Evolutionary conservation across 352 stramenopile species (phyloP).

Genomic region (Phytopythium aichiense): DNA sequence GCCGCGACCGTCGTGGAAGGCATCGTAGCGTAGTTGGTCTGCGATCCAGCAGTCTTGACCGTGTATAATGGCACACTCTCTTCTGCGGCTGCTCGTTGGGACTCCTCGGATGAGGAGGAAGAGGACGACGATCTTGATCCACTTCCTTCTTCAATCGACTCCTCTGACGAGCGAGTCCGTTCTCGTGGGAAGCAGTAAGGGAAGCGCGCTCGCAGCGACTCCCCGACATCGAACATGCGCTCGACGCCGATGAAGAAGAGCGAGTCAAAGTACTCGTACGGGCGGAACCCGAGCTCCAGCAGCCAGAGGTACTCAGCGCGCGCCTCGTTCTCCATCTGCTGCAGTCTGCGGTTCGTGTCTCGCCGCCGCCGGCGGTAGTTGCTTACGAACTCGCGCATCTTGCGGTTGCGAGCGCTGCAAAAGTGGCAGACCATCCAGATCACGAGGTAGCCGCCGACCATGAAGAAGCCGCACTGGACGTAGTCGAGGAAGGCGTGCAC

Average conservation of each 20-base stretch:
- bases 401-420: slow-evolving; percentile 77
- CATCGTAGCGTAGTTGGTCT: slow-evolving; percentile 1
- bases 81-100: not conserved
- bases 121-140: not conserved
- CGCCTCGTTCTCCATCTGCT: slow-evolving; percentile 77
- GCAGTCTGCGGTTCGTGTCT: slow-evolving; percentile 65
- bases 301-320: slow-evolving; percentile 82
- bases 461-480: slow-evolving; percentile 79
- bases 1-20: slow-evolving; percentile 2
- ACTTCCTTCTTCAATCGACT: not conserved
- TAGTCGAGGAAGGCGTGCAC: slow-evolving; percentile 79
- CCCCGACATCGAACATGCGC: slow-evolving; percentile 25
- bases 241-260: slow-evolving; percentile 54
- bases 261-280: slow-evolving; percentile 65
- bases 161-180: not conserved
- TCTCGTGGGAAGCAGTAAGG: not conserved
- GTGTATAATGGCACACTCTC: not conserved
- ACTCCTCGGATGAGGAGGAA: slow-evolving; percentile 2
- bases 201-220: slow-evolving; percentile 10
- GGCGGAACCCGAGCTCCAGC: slow-evolving; percentile 79
- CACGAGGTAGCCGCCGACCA: slow-evolving; percentile 57
- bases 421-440: slow-evolving; percentile 86
- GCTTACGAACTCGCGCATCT: slow-evolving; percentile 87
- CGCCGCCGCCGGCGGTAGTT: slow-evolving; percentile 79
- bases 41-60: not conserved